A percentile compares a stretch with the other conserved stretches of the same genome.
phyloP scores from a whole-genome alignment of 495 filamentous ascomycete genomes.

The Pseudomonodictys pantanalensis region DNA sequence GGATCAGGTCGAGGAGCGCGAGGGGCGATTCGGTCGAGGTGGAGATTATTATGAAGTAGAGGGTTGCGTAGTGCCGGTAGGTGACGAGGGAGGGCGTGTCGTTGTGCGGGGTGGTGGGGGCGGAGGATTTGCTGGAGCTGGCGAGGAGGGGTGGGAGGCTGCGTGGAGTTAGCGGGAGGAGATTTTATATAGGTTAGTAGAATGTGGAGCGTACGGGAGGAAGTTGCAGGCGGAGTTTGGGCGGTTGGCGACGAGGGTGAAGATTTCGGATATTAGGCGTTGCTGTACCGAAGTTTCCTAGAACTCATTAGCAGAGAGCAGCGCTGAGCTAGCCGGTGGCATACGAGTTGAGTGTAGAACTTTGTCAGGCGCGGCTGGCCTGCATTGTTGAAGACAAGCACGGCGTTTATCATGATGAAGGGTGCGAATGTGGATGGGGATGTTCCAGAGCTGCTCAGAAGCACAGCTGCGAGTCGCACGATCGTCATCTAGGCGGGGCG shows the following conservation, averaged over 20 bases:
- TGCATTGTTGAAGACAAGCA: conserved; percentile 97
- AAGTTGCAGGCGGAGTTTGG: conserved; percentile 92
- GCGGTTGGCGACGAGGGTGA: conserved; percentile 89
- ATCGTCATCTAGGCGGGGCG: too few relatives aligned
- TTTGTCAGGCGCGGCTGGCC: conserved; percentile 95
- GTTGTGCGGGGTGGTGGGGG: conserved; percentile 56
- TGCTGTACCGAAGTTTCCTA: conserved; percentile 95
- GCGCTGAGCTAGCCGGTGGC: too few relatives aligned
- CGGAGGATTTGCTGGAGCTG: conserved; percentile 52
- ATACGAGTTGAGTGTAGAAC: conserved; percentile 96
- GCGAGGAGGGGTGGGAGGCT: conserved; percentile 65
- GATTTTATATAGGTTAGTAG: neutral
- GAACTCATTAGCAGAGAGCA: conserved; percentile 9
- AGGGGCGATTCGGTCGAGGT: conserved; percentile 97
- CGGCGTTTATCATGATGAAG: conserved; percentile 87
- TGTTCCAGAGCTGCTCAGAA: too few relatives aligned
- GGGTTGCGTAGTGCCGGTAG: conserved; percentile 96
- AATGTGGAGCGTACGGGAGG: conserved; percentile 57
- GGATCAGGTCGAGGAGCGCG: conserved; percentile 91
- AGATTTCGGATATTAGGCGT: conserved; percentile 93
- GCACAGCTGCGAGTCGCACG: too few relatives aligned
- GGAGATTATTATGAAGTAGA: conserved; percentile 97
- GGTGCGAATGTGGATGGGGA: neutral
- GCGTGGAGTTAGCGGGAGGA: conserved; percentile 43
- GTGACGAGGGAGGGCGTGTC: conserved; percentile 94